Conservation (phyloP, 2,329 filamentous ascomycete species). For the Xenosphaeropsis pyriputrescens region DNA sequence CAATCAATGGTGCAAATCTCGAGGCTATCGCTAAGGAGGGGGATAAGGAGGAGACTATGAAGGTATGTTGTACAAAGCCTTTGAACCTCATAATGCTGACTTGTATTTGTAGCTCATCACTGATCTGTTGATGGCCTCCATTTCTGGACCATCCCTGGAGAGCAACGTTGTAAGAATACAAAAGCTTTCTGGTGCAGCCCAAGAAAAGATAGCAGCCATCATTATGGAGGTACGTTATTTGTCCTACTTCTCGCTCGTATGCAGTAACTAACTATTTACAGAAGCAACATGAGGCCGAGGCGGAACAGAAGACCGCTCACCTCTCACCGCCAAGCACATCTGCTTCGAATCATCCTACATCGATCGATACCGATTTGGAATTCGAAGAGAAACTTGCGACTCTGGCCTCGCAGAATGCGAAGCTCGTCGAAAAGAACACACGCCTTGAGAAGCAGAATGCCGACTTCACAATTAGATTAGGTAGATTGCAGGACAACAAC, state of each 20-base stretch:
- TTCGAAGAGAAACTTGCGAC: constrained; percentile 31
- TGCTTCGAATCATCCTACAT: constrained; percentile 1
- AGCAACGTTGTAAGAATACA: constrained; percentile 34
- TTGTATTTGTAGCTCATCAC: constrained; percentile 35
- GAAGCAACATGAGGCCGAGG: constrained; percentile 1
- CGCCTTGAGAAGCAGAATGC: constrained; percentile 40
- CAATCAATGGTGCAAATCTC: constrained; percentile 38
- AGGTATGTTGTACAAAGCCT: constrained; percentile 22
- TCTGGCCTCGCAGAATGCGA: constrained; percentile 5
- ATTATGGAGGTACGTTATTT: constrained; percentile 3
- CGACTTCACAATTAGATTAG: constrained; percentile 42
- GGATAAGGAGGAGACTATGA: constrained; percentile 35
- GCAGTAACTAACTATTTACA: constrained; percentile 1
- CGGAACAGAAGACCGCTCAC: background rate
- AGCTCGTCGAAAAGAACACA: constrained; percentile 37
- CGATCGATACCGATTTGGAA: constrained; percentile 16
- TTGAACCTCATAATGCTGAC: no score
- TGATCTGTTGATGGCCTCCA: constrained; percentile 46
- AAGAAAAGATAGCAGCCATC: constrained; percentile 22
- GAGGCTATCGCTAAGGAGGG: constrained; percentile 42
- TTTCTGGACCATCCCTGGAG: constrained; percentile 40
- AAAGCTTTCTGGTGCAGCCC: constrained; percentile 24
- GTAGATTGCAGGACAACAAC: constrained; percentile 39
- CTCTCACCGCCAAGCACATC: constrained; percentile 1
- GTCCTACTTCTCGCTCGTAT: background rate